phyloP scores from a whole-genome alignment of 2,329 filamentous ascomycete genomes.

The Cladophialophora exuberans region DNA sequence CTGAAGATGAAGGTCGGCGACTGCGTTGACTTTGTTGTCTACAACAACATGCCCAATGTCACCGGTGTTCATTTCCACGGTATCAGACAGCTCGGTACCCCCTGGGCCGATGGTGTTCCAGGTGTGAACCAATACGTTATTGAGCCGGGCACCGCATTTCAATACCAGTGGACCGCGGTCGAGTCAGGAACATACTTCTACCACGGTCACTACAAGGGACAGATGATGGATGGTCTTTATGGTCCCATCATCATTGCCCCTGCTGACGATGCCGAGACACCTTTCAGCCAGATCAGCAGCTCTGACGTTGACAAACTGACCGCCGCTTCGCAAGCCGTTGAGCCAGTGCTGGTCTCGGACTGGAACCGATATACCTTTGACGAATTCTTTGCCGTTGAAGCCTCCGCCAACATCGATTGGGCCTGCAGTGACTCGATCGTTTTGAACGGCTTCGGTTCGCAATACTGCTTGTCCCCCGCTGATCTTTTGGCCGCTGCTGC shows the following conservation, averaged over 20 bases:
- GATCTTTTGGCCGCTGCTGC: slow-evolving; percentile 48
- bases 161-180: slow-evolving; percentile 58
- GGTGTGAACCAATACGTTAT: slow-evolving; percentile 71
- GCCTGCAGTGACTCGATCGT: slow-evolving; percentile 64
- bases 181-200: slow-evolving; percentile 66
- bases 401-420: slow-evolving; percentile 43
- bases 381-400: slow-evolving; percentile 41
- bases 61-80: slow-evolving; percentile 78
- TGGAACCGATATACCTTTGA: slow-evolving; percentile 59
- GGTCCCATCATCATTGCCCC: slow-evolving; percentile 65
- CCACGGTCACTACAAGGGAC: slow-evolving; percentile 67
- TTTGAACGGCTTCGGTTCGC: slow-evolving; percentile 64
- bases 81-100: slow-evolving; percentile 75
- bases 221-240: slow-evolving; percentile 70
- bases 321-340: slow-evolving; percentile 52
- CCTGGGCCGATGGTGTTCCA: slow-evolving; percentile 72
- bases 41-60: slow-evolving; percentile 68
- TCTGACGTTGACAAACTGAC: slow-evolving; percentile 50
- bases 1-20: slow-evolving; percentile 77
- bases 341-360: slow-evolving; percentile 59
- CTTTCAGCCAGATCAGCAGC: slow-evolving; percentile 55
- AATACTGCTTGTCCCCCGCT: slow-evolving; percentile 54
- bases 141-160: slow-evolving; percentile 63
- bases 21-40: slow-evolving; percentile 67
- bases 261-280: slow-evolving; percentile 42